Evolutionary conservation across 495 filamentous ascomycete genomes (phyloP).

Genomic region (Penicillium cosmopolitanum): DNA sequence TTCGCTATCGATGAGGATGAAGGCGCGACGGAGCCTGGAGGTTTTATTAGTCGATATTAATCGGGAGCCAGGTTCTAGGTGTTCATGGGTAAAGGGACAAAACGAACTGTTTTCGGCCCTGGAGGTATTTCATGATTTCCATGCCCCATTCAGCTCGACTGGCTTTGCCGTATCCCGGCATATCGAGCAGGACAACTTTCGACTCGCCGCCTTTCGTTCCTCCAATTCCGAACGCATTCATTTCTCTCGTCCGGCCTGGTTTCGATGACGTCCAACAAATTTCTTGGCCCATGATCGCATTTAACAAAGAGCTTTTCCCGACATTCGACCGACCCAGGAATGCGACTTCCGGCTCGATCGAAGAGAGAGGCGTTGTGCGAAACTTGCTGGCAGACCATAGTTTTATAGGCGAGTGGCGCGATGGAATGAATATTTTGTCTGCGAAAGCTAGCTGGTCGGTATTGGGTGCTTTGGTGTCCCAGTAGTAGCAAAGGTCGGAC

Average conservation of each 20-base stretch:
- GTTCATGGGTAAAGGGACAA: not conserved
- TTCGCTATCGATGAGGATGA: conserved; percentile 78
- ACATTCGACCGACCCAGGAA: conserved; percentile 88
- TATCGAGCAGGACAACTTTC: conserved; percentile 73
- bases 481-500: conserved; percentile 54
- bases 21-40: conserved; percentile 68
- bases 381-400: conserved; percentile 75
- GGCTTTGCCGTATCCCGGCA: conserved; percentile 90
- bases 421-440: conserved; percentile 61
- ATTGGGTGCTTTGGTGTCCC: conserved; percentile 60
- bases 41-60: not conserved
- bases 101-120: conserved; percentile 65
- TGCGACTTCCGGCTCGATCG: conserved; percentile 59
- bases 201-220: conserved; percentile 56
- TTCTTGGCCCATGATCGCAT: conserved; percentile 70
- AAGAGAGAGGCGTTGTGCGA: conserved; percentile 56
- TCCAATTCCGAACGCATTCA: conserved; percentile 85
- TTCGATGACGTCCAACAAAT: conserved; percentile 67
- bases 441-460: conserved; percentile 57
- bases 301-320: conserved; percentile 87
- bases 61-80: not conserved
- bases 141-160: conserved; percentile 78
- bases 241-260: conserved; percentile 76
- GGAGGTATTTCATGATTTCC: conserved; percentile 85
- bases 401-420: conserved; percentile 60